Evolutionary conservation across 1,284 basidiomycete genomes (phyloP).

Genomic region (Pterulicium gracile): DNA sequence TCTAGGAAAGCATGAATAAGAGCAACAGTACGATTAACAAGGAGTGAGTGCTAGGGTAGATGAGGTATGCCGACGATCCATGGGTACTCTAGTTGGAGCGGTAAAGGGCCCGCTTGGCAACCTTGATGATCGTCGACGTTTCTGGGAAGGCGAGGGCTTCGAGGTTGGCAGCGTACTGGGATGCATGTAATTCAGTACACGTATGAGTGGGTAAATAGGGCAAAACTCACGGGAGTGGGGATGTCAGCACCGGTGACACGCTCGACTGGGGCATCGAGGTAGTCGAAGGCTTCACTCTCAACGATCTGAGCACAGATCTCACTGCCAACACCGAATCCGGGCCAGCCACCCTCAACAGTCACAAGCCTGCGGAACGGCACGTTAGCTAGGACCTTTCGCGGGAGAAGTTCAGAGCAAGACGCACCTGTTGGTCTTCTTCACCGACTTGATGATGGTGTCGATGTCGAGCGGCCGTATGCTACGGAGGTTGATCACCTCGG

Average conservation of each 20-base stretch:
- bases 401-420: conserved; percentile 7
- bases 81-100: conserved; percentile 53
- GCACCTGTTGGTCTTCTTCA: conserved; percentile 97
- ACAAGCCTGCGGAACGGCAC: conserved; percentile 65
- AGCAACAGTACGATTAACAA: conserved; percentile 1
- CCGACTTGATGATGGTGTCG: conserved; percentile 88
- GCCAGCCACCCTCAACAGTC: conserved; percentile 98
- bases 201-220: conserved; percentile 4
- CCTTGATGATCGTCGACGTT: conserved; percentile 78
- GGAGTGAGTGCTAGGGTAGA: conserved; percentile 10
- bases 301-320: conserved; percentile 96
- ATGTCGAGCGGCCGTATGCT: conserved; percentile 95
- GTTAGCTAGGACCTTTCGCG: conserved; percentile 9
- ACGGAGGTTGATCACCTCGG: conserved; percentile 97
- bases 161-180: conserved; percentile 80
- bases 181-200: no score
- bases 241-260: conserved; percentile 96
- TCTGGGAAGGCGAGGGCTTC: conserved; percentile 91
- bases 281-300: conserved; percentile 94
- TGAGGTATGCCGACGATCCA: conserved; percentile 7
- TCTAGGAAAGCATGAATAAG: background rate
- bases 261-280: conserved; percentile 96
- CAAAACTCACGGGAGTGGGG: conserved; percentile 77
- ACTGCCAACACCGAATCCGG: conserved; percentile 94
- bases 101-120: conserved; percentile 87